Percentiles rank a stretch among this genome's conserved stretches.
Conservation (phyloP, 306 rosid species). For the peach (Prunus persica) region Prunus_persica_NCBIv2 NC_034011.1:4123501-4124000, state of each 20-base stretch:
- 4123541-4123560: background rate
- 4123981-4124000: background rate
- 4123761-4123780: background rate
- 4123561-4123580: conserved; percentile 4
- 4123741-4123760: background rate
- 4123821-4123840: conserved; percentile 3
- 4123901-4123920: background rate
- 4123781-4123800: background rate
- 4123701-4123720: conserved; percentile 7
- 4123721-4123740: background rate
- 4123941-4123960: background rate
- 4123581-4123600: background rate
- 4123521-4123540: conserved; percentile 13
- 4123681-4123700: conserved; percentile 6
- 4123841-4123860: background rate
- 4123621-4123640: background rate
- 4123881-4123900: background rate
- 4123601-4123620: background rate
- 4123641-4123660: background rate
- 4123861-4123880: background rate
- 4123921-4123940: background rate
- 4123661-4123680: background rate
- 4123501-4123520: conserved; percentile 23
- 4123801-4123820: background rate
- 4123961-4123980: background rate